Base-by-base conservation (phyloP, 2,329 filamentous ascomycete genomes). In the Phymatotrichopsis omnivora region DNA sequence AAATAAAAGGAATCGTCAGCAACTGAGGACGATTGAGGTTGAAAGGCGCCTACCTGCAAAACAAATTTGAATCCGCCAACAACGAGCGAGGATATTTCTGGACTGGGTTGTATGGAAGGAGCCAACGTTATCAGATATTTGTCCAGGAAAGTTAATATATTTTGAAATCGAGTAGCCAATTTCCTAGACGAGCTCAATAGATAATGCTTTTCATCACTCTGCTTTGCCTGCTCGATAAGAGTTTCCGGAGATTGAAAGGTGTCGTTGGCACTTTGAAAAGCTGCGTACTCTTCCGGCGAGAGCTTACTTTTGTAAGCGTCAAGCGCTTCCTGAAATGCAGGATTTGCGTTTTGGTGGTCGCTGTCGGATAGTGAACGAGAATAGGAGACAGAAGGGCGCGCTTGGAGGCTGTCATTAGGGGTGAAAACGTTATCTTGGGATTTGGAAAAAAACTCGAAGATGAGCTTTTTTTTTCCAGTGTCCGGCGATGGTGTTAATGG, bases 11-110 rank as follows among this genome's bases (percentile, higher is more conserved):
- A n/a, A n/a, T n/a, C n/a, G n/a, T n/a, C n/a, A n/a, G n/a, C n/a
- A n/a, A n/a, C n/a, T n/a, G n/a, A n/a, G n/a, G n/a, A n/a, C n/a
- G n/a, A n/a, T n/a, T n/a, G n/a, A n/a, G n/a, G n/a, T n/a, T n/a
- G n/a, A n/a, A n/a, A n/a, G n/a, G n/a, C n/a, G n/a, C n/a, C n/a
- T 2, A 42, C 38, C 28, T 42, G 42, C 30, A 45, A 17, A 3
- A 45, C 24, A 7, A 45, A 17, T 22, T 45, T 38, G 7, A 37
- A 23, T 11, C 42, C 42, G 7, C 42, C 42, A 11, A 45, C 42
- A 29, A 45, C 42, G 19, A 45, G 42, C 5, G 33, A 37, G 16
- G 42, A 38, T 16, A 45, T 38, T 6, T 30, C 33, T 20, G 33
- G 33, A 30, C 19, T 38, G 5, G 36, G 42, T 10, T n/a, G 23